Conservation (phyloP, 371 early-diverging fungal genomes). For the Mortierella sp. region DNA sequence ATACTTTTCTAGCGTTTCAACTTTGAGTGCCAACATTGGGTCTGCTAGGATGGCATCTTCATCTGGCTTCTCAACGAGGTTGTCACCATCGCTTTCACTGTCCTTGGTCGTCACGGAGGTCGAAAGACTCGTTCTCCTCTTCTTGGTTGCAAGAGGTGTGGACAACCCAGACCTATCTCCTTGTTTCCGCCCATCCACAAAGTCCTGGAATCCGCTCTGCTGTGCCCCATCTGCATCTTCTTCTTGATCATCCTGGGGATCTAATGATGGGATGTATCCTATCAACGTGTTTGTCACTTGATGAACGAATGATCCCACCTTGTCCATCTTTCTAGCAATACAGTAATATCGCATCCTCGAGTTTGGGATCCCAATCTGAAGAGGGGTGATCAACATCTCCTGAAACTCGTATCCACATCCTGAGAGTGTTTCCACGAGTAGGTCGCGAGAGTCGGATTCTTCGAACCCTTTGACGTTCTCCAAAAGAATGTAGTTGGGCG, state of each 20-base stretch:
- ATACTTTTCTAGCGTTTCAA: constrained; percentile 30
- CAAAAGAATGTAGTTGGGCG: constrained; percentile 76
- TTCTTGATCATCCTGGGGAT: constrained; percentile 16
- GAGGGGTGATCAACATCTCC: constrained; percentile 70
- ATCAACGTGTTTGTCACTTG: constrained; percentile 60
- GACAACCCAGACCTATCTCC: constrained; percentile 48
- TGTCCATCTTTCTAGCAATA: constrained; percentile 53
- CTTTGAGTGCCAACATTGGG: constrained; percentile 35
- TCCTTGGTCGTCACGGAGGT: constrained; percentile 36
- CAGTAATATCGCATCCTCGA: constrained; percentile 73
- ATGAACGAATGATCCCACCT: constrained; percentile 54
- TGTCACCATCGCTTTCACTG: background rate
- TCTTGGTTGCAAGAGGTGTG: constrained; percentile 39
- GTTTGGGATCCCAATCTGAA: constrained; percentile 74
- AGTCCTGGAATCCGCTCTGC: constrained; percentile 18
- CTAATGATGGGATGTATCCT: constrained; percentile 61
- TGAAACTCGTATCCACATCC: constrained; percentile 60
- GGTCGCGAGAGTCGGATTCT: constrained; percentile 66
- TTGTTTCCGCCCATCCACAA: constrained; percentile 53
- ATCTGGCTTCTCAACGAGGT: constrained; percentile 19
- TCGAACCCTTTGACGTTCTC: constrained; percentile 92
- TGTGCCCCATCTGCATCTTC: background rate
- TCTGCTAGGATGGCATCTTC: constrained; percentile 44
- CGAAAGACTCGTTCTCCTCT: constrained; percentile 26
- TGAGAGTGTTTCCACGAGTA: constrained; percentile 58